Evolutionary conservation across 352 stramenopile genomes (phyloP), one percentile per base, ranked within the genome.

Genomic region (Peronosclerospora sorghi): DNA sequence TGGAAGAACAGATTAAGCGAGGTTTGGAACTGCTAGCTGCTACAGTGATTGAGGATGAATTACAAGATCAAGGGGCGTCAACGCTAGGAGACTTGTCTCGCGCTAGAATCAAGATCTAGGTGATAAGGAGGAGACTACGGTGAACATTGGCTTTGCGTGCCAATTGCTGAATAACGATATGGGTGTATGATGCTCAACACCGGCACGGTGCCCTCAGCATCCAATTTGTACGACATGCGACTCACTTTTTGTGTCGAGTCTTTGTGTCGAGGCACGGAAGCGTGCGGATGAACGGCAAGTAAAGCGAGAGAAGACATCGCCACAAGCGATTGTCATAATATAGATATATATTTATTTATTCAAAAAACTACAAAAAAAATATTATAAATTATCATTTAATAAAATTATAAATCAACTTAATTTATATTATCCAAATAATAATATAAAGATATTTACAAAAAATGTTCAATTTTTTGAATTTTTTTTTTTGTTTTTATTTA

Each of bases 81-180:
- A 87, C 80, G 13, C 81, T 93, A 10, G 75, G 72, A 2, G 77
- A 89, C 32, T 39, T 93, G 13, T 65, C 79, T 20, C 63, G 59
- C 0, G 80, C 80, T 13, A 74, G 79, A 2, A 76, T 93, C 46
- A 90, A 91, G 56, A 82, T 93, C 29, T 91, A 76, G 80, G 15
- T 8, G 80, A 93, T 57, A 97, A 98, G 61, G 83, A 97, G 52
- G 90, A 97, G 52, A 98, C 93, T 0, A 91, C 93, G n/a, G 96
- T 98, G 56, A 97, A 98, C 57, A 97, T 98, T 55, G 88, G 80
- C n/a, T 95, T 88, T 65, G 79, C 79, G 0, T 98, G 95, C 37
- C 90, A 95, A 50, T 76, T 98, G 18, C 77, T 98, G 12, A 95
- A 86, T 42, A 91, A 95, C 28, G 92, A 96, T 56, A 98, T 98